phyloP scores from a whole-genome alignment of 352 stramenopile species.

The Nannochloropsis limnetica region DNA sequence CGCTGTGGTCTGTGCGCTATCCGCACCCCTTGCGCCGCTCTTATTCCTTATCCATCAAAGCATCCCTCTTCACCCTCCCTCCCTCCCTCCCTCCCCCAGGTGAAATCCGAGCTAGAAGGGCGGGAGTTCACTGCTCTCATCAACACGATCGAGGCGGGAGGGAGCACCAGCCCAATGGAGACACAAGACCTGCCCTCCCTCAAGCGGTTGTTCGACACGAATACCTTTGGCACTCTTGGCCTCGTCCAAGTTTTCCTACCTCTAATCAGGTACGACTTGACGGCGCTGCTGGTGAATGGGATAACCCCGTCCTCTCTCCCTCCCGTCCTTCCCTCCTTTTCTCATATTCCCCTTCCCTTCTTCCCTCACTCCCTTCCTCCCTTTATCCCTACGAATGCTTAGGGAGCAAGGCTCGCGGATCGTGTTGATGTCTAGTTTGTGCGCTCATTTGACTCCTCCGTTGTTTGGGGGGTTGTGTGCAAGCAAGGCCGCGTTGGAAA shows the following conservation, averaged over 20 bases:
- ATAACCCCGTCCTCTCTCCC: background rate
- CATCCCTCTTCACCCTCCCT: background rate
- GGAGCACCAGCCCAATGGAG: background rate
- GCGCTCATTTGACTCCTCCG: background rate
- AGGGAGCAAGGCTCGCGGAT: background rate
- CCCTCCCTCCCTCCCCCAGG: background rate
- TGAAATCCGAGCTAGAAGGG: background rate
- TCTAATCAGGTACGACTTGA: background rate
- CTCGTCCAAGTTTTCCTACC: slow-evolving; percentile 1
- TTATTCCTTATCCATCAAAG: too few relatives aligned
- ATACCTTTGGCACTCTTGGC: background rate
- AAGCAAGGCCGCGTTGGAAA: background rate
- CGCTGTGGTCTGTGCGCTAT: too few relatives aligned
- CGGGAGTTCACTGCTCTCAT: slow-evolving; percentile 7
- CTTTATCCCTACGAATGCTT: background rate
- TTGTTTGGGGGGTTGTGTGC: slow-evolving; percentile 12
- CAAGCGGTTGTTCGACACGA: background rate
- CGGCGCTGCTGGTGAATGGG: too few relatives aligned
- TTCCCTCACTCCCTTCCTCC: background rate
- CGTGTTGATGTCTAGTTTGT: background rate
- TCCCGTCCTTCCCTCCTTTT: background rate
- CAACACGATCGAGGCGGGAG: background rate
- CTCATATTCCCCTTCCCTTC: background rate
- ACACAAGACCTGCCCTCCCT: background rate
- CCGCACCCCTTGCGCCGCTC: too few relatives aligned